A percentile compares a stretch with the other conserved stretches of the same genome.
These are phyloP conservation scores for Colletotrichum neosansevieriae DNA, from an alignment of 2,329 filamentous ascomycete species.

Conservation along the genomic window DNA sequence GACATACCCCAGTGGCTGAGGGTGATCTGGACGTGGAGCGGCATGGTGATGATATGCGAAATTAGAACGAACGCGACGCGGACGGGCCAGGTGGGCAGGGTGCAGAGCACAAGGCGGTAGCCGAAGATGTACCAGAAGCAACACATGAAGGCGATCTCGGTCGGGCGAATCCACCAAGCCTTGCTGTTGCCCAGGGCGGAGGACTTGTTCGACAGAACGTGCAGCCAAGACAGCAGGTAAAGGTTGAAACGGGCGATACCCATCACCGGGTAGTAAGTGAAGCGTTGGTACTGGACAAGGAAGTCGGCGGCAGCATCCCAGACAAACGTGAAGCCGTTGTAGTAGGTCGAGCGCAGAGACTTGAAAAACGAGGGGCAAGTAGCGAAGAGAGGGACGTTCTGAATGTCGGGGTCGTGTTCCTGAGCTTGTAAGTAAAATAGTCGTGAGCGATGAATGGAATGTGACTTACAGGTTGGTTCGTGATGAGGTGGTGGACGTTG, in stretches of 20 bases:
- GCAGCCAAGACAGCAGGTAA: constrained; percentile 75
- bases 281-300: constrained; percentile 71
- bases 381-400: constrained; percentile 78
- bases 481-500: constrained; percentile 76
- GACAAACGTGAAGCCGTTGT: constrained; percentile 69
- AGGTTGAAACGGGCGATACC: constrained; percentile 78
- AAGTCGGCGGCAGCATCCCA: constrained; percentile 73
- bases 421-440: constrained; percentile 42
- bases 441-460: background rate
- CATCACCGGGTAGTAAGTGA: constrained; percentile 77
- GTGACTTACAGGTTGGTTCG: constrained; percentile 66
- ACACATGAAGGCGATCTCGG: constrained; percentile 71
- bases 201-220: constrained; percentile 68
- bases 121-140: constrained; percentile 78
- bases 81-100: constrained; percentile 67
- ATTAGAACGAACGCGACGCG: constrained; percentile 73
- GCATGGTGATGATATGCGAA: constrained; percentile 74
- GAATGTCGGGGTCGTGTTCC: constrained; percentile 70
- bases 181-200: constrained; percentile 66
- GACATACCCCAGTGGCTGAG: constrained; percentile 81
- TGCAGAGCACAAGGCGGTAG: constrained; percentile 72
- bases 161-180: constrained; percentile 76
- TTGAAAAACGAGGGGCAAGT: constrained; percentile 75
- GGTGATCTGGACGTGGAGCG: constrained; percentile 78
- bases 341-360: constrained; percentile 73